Conservation (phyloP, 441 rosid species). For the Populus hybrid region DNA sequence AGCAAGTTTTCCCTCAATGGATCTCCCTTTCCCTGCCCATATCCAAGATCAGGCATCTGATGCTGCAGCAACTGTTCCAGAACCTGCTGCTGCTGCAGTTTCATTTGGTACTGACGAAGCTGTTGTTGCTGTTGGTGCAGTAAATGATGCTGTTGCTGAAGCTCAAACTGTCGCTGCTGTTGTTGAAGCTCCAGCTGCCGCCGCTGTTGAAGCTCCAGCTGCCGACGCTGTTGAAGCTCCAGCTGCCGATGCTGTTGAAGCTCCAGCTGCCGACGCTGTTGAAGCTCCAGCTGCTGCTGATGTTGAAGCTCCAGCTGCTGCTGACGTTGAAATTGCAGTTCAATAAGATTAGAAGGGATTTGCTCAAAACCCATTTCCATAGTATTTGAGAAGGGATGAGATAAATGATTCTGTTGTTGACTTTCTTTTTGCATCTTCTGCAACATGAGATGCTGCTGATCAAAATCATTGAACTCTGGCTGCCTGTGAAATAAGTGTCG, state of each 20-base stretch:
- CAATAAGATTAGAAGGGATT: slow-evolving; percentile 9
- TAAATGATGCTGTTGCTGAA: slow-evolving; percentile 17
- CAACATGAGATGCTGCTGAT: slow-evolving; percentile 10
- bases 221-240: not conserved
- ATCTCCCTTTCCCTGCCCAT: slow-evolving; percentile 27
- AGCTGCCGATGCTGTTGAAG: slow-evolving; percentile 7
- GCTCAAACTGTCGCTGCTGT: slow-evolving; percentile 22
- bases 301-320: slow-evolving; percentile 3
- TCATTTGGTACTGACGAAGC: slow-evolving; percentile 23
- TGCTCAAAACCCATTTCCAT: slow-evolving; percentile 15
- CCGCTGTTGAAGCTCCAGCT: not conserved
- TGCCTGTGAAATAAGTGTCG: slow-evolving; percentile 11
- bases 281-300: slow-evolving; percentile 11
- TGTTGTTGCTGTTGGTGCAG: slow-evolving; percentile 24
- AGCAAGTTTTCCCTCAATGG: slow-evolving; percentile 20
- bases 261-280: slow-evolving; percentile 15
- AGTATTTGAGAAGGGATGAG: slow-evolving; percentile 5
- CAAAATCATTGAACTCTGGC: not conserved
- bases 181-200: slow-evolving; percentile 23
- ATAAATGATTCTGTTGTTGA: slow-evolving; percentile 10
- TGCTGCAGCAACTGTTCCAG: slow-evolving; percentile 31
- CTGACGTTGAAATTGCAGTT: slow-evolving; percentile 15
- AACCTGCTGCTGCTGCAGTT: slow-evolving; percentile 28
- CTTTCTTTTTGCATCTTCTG: slow-evolving; percentile 8
- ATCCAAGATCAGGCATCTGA: slow-evolving; percentile 28